Conservation (phyloP, 495 filamentous ascomycete species). For the Tricharina praecox region DNA sequence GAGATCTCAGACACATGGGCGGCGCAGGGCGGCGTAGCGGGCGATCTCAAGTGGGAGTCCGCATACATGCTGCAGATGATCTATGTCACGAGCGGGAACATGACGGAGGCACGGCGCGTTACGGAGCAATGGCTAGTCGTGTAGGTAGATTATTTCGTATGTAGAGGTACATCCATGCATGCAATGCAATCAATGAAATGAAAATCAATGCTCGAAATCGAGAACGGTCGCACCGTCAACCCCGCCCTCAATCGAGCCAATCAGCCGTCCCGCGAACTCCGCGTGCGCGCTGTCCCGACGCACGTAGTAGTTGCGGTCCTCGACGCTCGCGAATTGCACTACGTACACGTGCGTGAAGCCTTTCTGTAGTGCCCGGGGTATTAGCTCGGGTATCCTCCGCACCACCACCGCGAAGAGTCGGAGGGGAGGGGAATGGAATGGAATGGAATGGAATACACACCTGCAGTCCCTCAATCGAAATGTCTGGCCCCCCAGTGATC, state of each 20-base stretch:
- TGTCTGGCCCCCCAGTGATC: constrained; percentile 43
- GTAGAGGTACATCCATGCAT: too few relatives aligned
- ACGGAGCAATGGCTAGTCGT: constrained; percentile 38
- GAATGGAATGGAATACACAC: constrained; percentile 30
- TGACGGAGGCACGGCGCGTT: constrained; percentile 36
- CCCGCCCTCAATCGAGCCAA: constrained; percentile 16
- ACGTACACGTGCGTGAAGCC: constrained; percentile 46
- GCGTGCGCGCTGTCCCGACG: constrained; percentile 35
- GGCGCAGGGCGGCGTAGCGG: constrained; percentile 21
- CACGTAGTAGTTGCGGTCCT: constrained; percentile 42
- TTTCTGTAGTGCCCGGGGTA: background rate
- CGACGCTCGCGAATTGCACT: constrained; percentile 39
- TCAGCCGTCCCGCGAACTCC: constrained; percentile 30
- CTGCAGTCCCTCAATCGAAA: constrained; percentile 46
- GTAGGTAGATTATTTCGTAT: too few relatives aligned
- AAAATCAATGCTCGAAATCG: constrained; percentile 33
- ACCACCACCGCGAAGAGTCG: too few relatives aligned
- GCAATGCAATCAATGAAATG: too few relatives aligned
- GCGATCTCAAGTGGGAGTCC: constrained; percentile 55
- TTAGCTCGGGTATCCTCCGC: background rate
- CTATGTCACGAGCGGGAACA: constrained; percentile 46
- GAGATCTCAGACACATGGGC: constrained; percentile 18
- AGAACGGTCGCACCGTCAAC: constrained; percentile 30
- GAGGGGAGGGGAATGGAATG: too few relatives aligned
- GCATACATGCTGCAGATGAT: constrained; percentile 59